A percentile compares a stretch with the other conserved stretches of the same genome.
Evolutionary conservation across 257 asterid genomes (phyloP).

Genomic region (Oldenlandia corymbosa): DNA sequence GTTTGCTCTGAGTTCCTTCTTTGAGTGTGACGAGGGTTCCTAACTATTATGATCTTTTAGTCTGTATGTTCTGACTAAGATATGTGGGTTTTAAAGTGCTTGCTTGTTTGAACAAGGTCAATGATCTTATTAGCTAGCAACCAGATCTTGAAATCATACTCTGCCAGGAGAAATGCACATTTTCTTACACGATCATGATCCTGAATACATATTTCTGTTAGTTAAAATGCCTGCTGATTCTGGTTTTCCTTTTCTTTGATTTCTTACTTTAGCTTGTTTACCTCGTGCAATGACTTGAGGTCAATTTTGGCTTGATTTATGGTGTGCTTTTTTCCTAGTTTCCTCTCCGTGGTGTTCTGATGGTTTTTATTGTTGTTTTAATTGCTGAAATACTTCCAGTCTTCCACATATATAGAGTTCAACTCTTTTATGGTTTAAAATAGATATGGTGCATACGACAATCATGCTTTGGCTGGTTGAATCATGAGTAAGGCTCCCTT

Average conservation of each 20-base stretch:
- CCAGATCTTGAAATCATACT: not conserved
- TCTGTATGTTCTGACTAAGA: not conserved
- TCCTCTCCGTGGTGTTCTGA: not conserved
- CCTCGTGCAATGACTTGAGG: too few relatives aligned
- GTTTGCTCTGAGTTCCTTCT: not conserved
- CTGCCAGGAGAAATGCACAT: not conserved
- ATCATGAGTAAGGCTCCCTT: not conserved
- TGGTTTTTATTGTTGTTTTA: not conserved
- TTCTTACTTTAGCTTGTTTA: not conserved
- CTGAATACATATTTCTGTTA: not conserved
- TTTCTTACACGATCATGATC: not conserved
- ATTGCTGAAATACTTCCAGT: not conserved
- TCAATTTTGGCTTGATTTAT: not conserved
- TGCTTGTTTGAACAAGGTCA: not conserved
- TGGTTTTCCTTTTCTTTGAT: not conserved
- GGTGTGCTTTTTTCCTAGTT: not conserved
- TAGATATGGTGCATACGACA: too few relatives aligned
- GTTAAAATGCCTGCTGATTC: not conserved
- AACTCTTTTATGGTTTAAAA: not conserved
- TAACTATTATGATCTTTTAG: too few relatives aligned
- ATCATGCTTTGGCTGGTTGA: not conserved
- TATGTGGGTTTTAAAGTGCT: not conserved
- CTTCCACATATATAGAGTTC: too few relatives aligned
- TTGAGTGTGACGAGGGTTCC: not conserved
- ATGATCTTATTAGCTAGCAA: not conserved